Conservation (phyloP, 2,329 filamentous ascomycete genomes). For the Monosporascus sp. region DNA sequence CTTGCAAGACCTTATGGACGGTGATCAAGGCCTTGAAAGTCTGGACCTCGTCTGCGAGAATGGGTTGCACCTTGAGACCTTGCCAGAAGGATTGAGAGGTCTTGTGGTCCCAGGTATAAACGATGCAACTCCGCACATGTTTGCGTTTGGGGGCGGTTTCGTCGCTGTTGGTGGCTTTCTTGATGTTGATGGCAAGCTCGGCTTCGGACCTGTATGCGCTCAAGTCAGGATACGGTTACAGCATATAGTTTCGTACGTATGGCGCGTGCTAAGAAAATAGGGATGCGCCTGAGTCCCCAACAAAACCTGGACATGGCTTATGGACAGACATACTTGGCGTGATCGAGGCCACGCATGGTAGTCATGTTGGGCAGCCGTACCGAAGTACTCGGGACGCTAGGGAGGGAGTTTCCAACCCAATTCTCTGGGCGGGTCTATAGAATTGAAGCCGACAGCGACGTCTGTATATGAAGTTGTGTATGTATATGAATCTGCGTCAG, state of each 20-base stretch:
- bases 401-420: neutral
- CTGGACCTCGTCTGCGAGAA: conserved; percentile 95
- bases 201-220: conserved; percentile 52
- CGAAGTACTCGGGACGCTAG: neutral
- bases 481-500: neutral
- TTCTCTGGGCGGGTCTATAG: neutral
- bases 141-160: conserved; percentile 71
- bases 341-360: conserved; percentile 27
- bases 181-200: conserved; percentile 65
- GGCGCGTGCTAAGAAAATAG: neutral
- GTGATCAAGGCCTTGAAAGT: conserved; percentile 98
- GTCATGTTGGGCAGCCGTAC: conserved; percentile 20
- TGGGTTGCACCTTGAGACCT: conserved; percentile 99
- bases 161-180: conserved; percentile 63
- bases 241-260: neutral
- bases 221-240: conserved; percentile 2
- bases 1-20: conserved; percentile 94
- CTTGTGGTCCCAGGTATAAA: conserved; percentile 99
- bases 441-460: neutral
- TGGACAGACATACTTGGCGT: conserved; percentile 25
- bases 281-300: conserved; percentile 1
- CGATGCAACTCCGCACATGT: conserved; percentile 96
- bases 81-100: conserved; percentile 93
- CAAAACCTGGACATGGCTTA: neutral
- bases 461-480: neutral